phyloP scores from a whole-genome alignment of 495 filamentous ascomycete genomes.

The Neohortaea acidophila region DNA sequence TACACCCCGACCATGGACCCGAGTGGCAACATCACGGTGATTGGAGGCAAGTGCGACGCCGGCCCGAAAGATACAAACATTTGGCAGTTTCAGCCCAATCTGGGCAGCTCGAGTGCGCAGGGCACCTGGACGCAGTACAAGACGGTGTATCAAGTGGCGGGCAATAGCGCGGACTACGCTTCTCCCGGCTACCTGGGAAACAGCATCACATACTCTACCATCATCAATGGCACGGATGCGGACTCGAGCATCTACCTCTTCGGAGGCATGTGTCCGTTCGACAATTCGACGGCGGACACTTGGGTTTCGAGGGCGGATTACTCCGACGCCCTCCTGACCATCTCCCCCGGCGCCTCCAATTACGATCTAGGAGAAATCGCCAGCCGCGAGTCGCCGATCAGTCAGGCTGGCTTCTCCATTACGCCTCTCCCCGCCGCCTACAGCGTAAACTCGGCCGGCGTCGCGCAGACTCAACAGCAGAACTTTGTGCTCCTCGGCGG shows the following conservation, averaged over 20 bases:
- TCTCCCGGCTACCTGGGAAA: constrained; percentile 54
- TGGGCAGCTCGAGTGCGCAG: neutral
- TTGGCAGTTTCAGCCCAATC: constrained; percentile 37
- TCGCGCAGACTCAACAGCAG: constrained; percentile 42
- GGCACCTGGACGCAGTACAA: neutral
- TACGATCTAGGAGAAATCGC: constrained; percentile 31
- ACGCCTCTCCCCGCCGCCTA: constrained; percentile 53
- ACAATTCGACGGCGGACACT: constrained; percentile 28
- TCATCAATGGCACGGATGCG: constrained; percentile 37
- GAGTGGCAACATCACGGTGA: constrained; percentile 51
- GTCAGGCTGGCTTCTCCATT: constrained; percentile 77
- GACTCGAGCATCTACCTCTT: constrained; percentile 51
- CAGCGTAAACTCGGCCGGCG: constrained; percentile 30
- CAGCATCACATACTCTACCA: constrained; percentile 50
- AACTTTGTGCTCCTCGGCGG: constrained; percentile 74
- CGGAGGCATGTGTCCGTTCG: constrained; percentile 73
- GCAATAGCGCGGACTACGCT: constrained; percentile 21
- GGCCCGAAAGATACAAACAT: constrained; percentile 30
- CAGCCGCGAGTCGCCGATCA: constrained; percentile 46
- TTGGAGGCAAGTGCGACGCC: constrained; percentile 49
- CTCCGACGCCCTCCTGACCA: constrained; percentile 54
- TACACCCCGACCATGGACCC: constrained; percentile 50
- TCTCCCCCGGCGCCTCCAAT: constrained; percentile 31
- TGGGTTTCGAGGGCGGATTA: constrained; percentile 57
- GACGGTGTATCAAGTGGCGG: constrained; percentile 18